A percentile compares a stretch with the other conserved stretches of the same genome.
Evolutionary conservation across 1,139 yeast genomes (phyloP).

Genomic region (Nadsonia starkeyi-henricii): DNA sequence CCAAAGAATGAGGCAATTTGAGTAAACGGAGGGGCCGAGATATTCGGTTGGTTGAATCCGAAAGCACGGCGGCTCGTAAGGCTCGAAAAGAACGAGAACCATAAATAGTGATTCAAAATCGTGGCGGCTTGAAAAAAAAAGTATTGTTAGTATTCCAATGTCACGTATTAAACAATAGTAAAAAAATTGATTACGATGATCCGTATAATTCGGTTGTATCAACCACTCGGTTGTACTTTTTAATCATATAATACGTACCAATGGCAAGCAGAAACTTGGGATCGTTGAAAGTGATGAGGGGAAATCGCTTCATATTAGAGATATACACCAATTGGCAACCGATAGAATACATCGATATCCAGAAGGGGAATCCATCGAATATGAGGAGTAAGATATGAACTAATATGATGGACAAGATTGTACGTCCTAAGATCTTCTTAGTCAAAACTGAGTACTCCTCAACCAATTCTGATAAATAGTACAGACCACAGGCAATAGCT

Average conservation of each 20-base stretch:
- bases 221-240: too few relatives aligned
- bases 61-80: constrained; percentile 38
- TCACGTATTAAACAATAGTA: too few relatives aligned
- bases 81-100: constrained; percentile 79
- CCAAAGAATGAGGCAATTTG: constrained; percentile 94
- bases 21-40: constrained; percentile 44
- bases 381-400: constrained; percentile 43
- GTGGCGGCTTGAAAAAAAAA: constrained; percentile 61
- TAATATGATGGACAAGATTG: constrained; percentile 46
- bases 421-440: constrained; percentile 45
- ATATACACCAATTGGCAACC: constrained; percentile 58
- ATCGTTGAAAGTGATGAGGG: constrained; percentile 54
- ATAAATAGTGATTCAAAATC: constrained; percentile 64
- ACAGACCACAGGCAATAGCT: constrained; percentile 61
- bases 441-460: constrained; percentile 90
- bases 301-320: constrained; percentile 68
- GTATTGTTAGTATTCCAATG: constrained; percentile 24
- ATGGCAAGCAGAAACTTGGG: not conserved
- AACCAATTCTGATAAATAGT: constrained; percentile 79
- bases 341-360: constrained; percentile 49
- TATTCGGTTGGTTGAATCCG: constrained; percentile 12
- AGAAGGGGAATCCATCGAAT: constrained; percentile 68
- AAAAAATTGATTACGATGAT: too few relatives aligned
- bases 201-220: too few relatives aligned
- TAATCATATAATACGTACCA: constrained; percentile 11